Conservation (phyloP, 1,139 yeast genomes). For the Yamadazyma triangularis region DNA sequence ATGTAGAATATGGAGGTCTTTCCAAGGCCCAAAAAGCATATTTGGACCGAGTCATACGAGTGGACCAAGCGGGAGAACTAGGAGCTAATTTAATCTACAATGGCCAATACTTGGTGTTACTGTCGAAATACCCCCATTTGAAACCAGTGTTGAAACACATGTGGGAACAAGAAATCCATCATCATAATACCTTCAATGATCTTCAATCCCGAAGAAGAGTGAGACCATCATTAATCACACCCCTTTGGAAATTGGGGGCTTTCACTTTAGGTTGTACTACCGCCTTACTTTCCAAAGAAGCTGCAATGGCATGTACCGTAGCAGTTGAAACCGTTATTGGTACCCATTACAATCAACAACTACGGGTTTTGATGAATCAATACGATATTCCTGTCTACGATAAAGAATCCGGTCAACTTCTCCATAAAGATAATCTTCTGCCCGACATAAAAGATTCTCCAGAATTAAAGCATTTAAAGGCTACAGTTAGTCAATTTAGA, state of each 20-base stretch:
- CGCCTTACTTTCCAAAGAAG: slow-evolving; percentile 84
- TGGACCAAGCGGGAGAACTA: slow-evolving; percentile 98
- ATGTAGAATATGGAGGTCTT: slow-evolving; percentile 37
- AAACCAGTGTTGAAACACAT: slow-evolving; percentile 78
- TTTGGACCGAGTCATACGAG: slow-evolving; percentile 74
- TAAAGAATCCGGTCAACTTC: slow-evolving; percentile 36
- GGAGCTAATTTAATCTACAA: slow-evolving; percentile 93
- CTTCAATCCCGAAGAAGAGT: slow-evolving; percentile 76
- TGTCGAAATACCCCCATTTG: slow-evolving; percentile 64
- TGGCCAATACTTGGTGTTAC: slow-evolving; percentile 81
- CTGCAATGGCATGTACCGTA: slow-evolving; percentile 99
- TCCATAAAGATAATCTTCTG: slow-evolving; percentile 6
- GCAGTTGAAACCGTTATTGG: slow-evolving; percentile 99
- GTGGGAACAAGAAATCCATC: slow-evolving; percentile 98
- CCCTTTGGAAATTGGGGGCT: slow-evolving; percentile 92
- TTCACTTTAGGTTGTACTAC: slow-evolving; percentile 82
- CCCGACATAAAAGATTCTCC: slow-evolving; percentile 24
- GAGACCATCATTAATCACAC: slow-evolving; percentile 86
- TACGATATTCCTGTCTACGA: slow-evolving; percentile 44
- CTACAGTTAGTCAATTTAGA: slow-evolving; percentile 69
- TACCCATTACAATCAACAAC: slow-evolving; percentile 87
- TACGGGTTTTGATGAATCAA: slow-evolving; percentile 68
- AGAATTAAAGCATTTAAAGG: slow-evolving; percentile 57
- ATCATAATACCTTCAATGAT: slow-evolving; percentile 77
- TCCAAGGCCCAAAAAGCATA: slow-evolving; percentile 64